Conservation (phyloP, 176 grass and related monocot genomes). For the Oryza officinalis region DNA sequence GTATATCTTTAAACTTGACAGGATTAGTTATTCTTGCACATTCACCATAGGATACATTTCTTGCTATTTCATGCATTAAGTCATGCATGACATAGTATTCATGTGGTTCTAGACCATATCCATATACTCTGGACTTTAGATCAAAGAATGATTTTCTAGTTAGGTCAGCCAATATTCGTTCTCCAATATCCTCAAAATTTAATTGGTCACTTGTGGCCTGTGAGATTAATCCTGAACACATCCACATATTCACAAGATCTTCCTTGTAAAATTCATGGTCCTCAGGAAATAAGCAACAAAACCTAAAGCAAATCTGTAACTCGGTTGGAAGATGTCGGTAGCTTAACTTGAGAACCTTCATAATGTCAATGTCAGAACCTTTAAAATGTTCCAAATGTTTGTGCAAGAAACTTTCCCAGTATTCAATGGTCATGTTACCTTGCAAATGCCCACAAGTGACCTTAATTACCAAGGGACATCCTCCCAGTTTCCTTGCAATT, state of each 20-base stretch:
- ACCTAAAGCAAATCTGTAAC: conserved; percentile 59
- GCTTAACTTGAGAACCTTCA: conserved; percentile 47
- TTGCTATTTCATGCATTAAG: not conserved
- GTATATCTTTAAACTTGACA: too few species aligned
- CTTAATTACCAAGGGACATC: conserved; percentile 58
- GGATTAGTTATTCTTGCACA: too few species aligned
- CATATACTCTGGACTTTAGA: not conserved
- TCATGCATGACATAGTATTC: not conserved
- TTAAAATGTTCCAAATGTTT: conserved; percentile 12
- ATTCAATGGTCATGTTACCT: not conserved
- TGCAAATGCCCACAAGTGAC: conserved; percentile 40
- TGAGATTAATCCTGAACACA: conserved; percentile 42
- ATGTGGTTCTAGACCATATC: not conserved
- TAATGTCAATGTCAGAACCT: conserved; percentile 32
- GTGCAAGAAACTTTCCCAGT: conserved; percentile 47
- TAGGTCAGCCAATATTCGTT: conserved; percentile 29
- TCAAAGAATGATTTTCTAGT: conserved; percentile 66
- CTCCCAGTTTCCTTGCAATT: conserved; percentile 37
- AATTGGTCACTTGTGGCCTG: not conserved
- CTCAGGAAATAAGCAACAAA: conserved; percentile 51
- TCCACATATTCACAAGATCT: conserved; percentile 48
- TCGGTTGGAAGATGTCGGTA: conserved; percentile 44
- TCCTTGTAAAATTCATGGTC: conserved; percentile 21
- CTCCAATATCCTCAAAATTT: conserved; percentile 32
- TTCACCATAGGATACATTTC: too few species aligned